These are phyloP conservation scores for Lachnellula arida DNA, from an alignment of 2,329 filamentous ascomycete genomes.

Conservation along the genomic window DNA sequence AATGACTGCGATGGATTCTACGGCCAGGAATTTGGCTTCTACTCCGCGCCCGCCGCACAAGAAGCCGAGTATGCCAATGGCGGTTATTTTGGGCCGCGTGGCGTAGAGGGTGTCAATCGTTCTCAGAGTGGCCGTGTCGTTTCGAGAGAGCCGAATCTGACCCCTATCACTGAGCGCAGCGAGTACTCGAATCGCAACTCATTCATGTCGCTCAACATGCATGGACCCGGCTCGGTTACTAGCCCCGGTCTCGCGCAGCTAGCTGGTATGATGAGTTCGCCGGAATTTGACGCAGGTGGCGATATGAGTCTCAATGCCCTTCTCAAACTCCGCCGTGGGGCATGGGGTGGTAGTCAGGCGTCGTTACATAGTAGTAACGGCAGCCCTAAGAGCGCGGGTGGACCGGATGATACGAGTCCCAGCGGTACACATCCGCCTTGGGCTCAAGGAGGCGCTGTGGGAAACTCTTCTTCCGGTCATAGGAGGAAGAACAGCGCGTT, in stretches of 20 bases:
- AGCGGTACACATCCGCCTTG: constrained; percentile 21
- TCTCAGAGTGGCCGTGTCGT: constrained; percentile 68
- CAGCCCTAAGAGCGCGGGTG: constrained; percentile 29
- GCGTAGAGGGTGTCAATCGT: constrained; percentile 54
- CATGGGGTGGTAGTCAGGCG: constrained; percentile 77
- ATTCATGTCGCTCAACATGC: constrained; percentile 54
- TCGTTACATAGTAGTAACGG: constrained; percentile 54
- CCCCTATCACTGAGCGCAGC: constrained; percentile 91
- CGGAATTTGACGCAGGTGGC: constrained; percentile 39
- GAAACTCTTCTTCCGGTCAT: constrained; percentile 5
- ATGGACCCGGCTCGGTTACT: constrained; percentile 45
- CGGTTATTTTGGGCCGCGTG: constrained; percentile 81
- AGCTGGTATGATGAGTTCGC: constrained; percentile 55
- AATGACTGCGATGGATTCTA: constrained; percentile 94
- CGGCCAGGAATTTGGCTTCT: constrained; percentile 95
- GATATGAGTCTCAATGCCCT: constrained; percentile 72
- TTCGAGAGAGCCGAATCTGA: constrained; percentile 84
- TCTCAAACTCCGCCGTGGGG: constrained; percentile 62
- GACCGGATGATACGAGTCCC: constrained; percentile 25
- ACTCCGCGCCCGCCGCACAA: constrained; percentile 55
- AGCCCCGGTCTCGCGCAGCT: constrained; percentile 76
- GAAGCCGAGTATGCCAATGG: constrained; percentile 62
- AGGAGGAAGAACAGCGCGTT: constrained; percentile 24
- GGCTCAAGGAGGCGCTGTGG: constrained; percentile 7
- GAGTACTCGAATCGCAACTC: constrained; percentile 96